Percentiles rank a stretch among this genome's conserved stretches.
These are phyloP conservation scores for Pyricularia grisea DNA, from an alignment of 2,329 filamentous ascomycete genomes.

Conservation along the genomic window DNA sequence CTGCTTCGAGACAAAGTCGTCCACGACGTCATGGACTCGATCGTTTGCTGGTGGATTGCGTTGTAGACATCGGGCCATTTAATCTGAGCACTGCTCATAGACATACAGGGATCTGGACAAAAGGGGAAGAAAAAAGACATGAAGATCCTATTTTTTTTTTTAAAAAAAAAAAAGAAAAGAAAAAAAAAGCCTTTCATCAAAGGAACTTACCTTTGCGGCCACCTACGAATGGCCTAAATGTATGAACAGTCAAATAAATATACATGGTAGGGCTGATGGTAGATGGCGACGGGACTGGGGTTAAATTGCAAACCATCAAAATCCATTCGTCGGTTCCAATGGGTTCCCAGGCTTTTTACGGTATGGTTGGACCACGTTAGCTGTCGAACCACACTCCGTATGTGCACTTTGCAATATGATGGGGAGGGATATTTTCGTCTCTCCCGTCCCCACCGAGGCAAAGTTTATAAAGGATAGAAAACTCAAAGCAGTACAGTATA, in stretches of 20 bases:
- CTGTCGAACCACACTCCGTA: not conserved
- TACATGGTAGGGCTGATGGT: too few species aligned
- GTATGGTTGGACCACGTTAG: not conserved
- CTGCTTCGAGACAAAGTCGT: not conserved
- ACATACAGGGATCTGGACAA: not conserved
- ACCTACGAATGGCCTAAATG: not conserved
- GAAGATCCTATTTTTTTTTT: not conserved
- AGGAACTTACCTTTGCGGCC: not conserved
- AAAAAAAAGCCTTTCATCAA: not conserved
- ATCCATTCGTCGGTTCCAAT: too few species aligned
- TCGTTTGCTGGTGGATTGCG: not conserved
- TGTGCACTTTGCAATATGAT: too few species aligned
- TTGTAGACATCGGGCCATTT: not conserved
- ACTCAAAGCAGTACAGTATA: not conserved
- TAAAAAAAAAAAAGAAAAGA: too few species aligned
- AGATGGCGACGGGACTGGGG: too few species aligned
- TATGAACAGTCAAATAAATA: too few species aligned
- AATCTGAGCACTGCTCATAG: not conserved
- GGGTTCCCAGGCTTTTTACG: not conserved
- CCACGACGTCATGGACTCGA: not conserved
- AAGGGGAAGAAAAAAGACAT: not conserved
- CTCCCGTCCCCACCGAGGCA: not conserved
- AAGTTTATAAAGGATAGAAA: not conserved
- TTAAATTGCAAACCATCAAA: too few species aligned
- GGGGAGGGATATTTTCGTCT: not conserved